Conservation (phyloP, 108 stramenopile genomes). For the Epipyxis sp. region DNA sequence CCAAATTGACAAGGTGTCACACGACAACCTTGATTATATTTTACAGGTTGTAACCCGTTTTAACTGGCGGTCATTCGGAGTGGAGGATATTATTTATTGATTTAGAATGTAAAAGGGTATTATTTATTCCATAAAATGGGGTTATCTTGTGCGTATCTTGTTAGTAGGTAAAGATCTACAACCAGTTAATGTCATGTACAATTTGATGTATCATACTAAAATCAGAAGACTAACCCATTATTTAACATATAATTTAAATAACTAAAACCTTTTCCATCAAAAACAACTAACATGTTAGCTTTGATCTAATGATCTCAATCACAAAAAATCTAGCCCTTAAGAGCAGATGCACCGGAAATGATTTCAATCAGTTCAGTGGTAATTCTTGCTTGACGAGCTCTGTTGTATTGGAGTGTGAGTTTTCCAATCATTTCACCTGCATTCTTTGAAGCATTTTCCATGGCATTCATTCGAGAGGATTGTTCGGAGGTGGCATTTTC, state of each 20-base stretch:
- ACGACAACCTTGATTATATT: no score
- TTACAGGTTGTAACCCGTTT: no score
- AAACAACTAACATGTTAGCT: not conserved
- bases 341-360: constrained; percentile 98
- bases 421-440: constrained; percentile 94
- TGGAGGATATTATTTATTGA: no score
- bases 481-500: constrained; percentile 96
- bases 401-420: constrained; percentile 95
- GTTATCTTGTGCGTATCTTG: no score
- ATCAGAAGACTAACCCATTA: no score
- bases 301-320: not conserved
- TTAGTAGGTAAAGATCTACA: no score
- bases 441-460: constrained; percentile 99
- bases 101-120: no score
- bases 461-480: constrained; percentile 98
- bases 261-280: not conserved
- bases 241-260: not conserved
- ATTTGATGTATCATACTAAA: no score
- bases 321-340: constrained; percentile 60
- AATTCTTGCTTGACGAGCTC: constrained; percentile 99
- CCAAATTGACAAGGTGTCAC: no score
- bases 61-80: no score
- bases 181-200: no score
- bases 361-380: constrained; percentile 99
- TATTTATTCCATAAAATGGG: no score